Percentiles rank a stretch among this genome's conserved stretches.
phyloP scores from a whole-genome alignment of 2,329 filamentous ascomycete genomes.

The Colletotrichum coccodes region DNA sequence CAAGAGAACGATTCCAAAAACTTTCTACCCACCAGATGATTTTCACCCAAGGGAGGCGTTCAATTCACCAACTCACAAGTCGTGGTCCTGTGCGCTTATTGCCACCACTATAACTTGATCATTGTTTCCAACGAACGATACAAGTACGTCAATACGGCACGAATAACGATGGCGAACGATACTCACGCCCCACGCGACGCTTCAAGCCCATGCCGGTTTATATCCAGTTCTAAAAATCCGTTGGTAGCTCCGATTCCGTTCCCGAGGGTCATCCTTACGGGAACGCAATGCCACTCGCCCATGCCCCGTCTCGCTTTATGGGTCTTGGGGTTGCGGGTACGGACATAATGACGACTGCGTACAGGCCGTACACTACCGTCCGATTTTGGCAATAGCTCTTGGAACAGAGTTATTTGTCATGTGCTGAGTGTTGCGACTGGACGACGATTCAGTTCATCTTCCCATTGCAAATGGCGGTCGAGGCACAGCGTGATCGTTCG shows the following conservation, averaged over 20 bases:
- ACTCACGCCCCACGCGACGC: background rate
- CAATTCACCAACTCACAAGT: background rate
- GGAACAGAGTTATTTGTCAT: background rate
- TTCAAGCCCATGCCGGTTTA: background rate
- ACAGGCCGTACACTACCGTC: background rate
- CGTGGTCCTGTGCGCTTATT: background rate
- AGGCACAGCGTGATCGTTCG: background rate
- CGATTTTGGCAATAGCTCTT: background rate
- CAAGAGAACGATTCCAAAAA: conserved; percentile 75
- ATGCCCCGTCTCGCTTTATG: background rate
- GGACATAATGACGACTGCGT: background rate
- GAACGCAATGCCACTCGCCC: background rate
- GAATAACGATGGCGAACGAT: background rate
- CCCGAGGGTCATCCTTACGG: background rate
- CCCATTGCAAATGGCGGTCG: background rate
- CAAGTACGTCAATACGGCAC: background rate
- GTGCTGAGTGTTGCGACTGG: background rate
- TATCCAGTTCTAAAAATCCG: background rate
- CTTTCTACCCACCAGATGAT: conserved; percentile 64
- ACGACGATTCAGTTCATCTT: background rate
- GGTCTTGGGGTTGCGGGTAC: background rate
- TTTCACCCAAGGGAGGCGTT: background rate
- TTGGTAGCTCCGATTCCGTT: background rate
- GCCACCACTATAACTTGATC: background rate
- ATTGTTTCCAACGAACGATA: background rate